These are phyloP conservation scores for Cordyceps farinosa DNA, from an alignment of 2,329 filamentous ascomycete genomes.

Conservation along the genomic window DNA sequence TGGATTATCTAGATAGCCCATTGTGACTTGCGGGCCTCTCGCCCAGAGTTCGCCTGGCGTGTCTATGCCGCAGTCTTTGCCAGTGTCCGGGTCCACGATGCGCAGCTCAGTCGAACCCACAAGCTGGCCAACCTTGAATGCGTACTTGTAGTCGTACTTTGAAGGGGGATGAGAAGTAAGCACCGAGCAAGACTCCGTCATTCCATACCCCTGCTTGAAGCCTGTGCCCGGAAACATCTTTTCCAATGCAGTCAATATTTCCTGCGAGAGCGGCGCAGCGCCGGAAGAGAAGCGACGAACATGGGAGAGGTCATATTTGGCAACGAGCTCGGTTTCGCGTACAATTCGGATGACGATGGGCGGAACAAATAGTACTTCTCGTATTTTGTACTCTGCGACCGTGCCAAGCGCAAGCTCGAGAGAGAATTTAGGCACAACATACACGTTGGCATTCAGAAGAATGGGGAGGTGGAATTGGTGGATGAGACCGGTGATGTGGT, in stretches of 20 bases:
- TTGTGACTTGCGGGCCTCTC: constrained; percentile 38
- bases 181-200: constrained; percentile 63
- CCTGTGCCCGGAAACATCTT: constrained; percentile 56
- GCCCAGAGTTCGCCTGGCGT: constrained; percentile 50
- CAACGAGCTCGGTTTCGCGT: constrained; percentile 47
- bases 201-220: constrained; percentile 64
- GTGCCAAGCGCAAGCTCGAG: constrained; percentile 55
- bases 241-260: constrained; percentile 55
- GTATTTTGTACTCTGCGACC: constrained; percentile 49
- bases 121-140: constrained; percentile 51
- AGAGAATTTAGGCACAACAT: constrained; percentile 62
- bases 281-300: constrained; percentile 56
- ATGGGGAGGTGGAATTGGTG: constrained; percentile 61
- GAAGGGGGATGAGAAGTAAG: constrained; percentile 59
- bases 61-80: constrained; percentile 44
- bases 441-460: constrained; percentile 61
- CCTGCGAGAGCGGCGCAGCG: constrained; percentile 54
- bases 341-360: constrained; percentile 60
- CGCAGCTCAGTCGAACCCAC: constrained; percentile 58
- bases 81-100: constrained; percentile 49
- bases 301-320: constrained; percentile 54
- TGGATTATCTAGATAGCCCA: constrained; percentile 46
- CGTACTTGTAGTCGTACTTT: constrained; percentile 55
- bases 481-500: constrained; percentile 62
- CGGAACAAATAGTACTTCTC: constrained; percentile 56